Conservation (phyloP, 2,329 filamentous ascomycete species). For the Anthostomella pinea region DNA sequence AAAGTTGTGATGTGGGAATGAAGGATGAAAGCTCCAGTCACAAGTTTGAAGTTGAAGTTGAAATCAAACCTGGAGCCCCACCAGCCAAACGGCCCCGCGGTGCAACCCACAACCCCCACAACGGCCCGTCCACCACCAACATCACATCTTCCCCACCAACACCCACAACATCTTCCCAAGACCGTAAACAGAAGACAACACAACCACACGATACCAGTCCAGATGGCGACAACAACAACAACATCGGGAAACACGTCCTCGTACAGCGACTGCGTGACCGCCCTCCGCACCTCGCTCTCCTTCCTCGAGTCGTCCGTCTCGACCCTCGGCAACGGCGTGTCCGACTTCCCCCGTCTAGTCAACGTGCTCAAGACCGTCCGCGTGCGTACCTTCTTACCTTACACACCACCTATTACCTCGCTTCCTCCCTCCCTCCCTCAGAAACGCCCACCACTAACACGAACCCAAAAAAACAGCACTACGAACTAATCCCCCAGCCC, state of each 20-base stretch:
- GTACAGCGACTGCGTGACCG: conserved; percentile 58
- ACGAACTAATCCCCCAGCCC: conserved; percentile 85
- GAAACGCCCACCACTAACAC: not conserved
- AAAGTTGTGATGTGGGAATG: no score
- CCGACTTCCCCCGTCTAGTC: conserved; percentile 55
- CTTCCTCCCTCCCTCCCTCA: not conserved
- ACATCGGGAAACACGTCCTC: conserved; percentile 20
- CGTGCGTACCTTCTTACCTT: conserved; percentile 35
- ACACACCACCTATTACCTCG: not conserved
- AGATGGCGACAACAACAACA: conserved; percentile 17
- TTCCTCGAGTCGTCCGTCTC: conserved; percentile 59
- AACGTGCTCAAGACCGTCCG: conserved; percentile 57
- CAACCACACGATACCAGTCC: no score
- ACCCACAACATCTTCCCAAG: not conserved
- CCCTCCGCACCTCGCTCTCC: conserved; percentile 57
- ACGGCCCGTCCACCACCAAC: not conserved
- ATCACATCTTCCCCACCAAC: not conserved
- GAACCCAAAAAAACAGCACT: conserved; percentile 67
- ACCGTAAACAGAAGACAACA: no score
- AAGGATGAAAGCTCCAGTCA: no score
- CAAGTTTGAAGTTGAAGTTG: no score
- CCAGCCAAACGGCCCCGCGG: not conserved
- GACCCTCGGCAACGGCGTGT: conserved; percentile 53
- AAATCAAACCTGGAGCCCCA: not conserved
- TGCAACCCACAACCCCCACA: not conserved